Conservation (phyloP, 768 basidiomycete species). For the Rhodotorula babjevae region DNA sequence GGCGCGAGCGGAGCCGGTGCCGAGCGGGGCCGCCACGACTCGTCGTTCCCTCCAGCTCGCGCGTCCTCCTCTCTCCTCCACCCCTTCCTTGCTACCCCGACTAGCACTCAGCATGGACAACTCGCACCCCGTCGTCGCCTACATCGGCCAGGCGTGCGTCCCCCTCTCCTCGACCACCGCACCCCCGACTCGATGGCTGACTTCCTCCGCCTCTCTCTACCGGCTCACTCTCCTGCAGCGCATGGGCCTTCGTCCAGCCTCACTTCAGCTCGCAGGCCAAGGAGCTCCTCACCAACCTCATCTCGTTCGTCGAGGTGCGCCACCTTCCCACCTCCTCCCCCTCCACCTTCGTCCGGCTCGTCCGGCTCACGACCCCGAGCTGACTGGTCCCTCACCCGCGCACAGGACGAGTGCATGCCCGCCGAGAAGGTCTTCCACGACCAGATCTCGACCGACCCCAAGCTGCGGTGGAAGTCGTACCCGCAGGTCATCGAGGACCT, state of each 20-base stretch:
- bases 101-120: slow-evolving; percentile 19
- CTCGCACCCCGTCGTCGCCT: slow-evolving; percentile 30
- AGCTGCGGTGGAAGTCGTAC: slow-evolving; percentile 70
- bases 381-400: neutral
- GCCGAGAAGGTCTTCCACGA: slow-evolving; percentile 65
- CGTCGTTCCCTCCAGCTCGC: too few species aligned
- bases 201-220: neutral
- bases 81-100: too few species aligned
- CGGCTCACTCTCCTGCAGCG: neutral
- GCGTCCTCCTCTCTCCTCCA: neutral
- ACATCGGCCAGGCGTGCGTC: slow-evolving; percentile 32
- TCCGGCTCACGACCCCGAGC: neutral
- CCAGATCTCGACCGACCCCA: slow-evolving; percentile 72
- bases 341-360: neutral
- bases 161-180: neutral
- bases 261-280: slow-evolving; percentile 88
- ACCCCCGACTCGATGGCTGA: neutral
- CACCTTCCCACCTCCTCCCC: neutral
- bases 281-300: slow-evolving; percentile 74
- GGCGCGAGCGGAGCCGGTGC: neutral
- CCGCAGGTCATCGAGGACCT: slow-evolving; percentile 76
- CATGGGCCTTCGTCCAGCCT: slow-evolving; percentile 60
- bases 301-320: slow-evolving; percentile 60
- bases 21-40: too few species aligned
- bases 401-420: slow-evolving; percentile 83